phyloP scores from a whole-genome alignment of 1,284 basidiomycete species.

The Cutaneotrichosporon mucoides region DNA sequence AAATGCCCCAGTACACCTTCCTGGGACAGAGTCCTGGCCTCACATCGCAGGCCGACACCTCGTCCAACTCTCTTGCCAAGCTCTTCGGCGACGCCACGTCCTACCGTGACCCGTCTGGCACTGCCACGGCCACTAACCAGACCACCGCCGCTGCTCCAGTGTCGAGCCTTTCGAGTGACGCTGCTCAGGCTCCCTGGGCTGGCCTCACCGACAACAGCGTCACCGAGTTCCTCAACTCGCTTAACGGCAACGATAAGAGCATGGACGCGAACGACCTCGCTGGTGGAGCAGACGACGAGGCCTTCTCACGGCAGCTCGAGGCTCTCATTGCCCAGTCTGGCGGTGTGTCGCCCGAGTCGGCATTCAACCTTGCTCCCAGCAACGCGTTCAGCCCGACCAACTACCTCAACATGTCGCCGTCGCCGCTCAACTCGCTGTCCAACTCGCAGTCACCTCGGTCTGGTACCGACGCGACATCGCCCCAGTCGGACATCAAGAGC shows the following conservation, averaged over 20 bases:
- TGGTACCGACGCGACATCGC: slow-evolving; percentile 16
- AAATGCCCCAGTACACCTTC: slow-evolving; percentile 28
- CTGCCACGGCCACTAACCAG: slow-evolving; percentile 4
- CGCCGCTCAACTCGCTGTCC: slow-evolving; percentile 30
- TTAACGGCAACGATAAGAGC: slow-evolving; percentile 20
- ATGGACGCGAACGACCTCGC: slow-evolving; percentile 8
- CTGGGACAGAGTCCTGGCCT: slow-evolving; percentile 30
- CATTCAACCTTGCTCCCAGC: slow-evolving; percentile 21
- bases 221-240: slow-evolving; percentile 40
- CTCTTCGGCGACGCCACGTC: slow-evolving; percentile 20
- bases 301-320: slow-evolving; percentile 36
- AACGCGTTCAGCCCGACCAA: slow-evolving; percentile 39
- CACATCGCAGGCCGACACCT: slow-evolving; percentile 32
- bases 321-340: slow-evolving; percentile 25
- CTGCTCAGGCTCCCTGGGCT: slow-evolving; percentile 22
- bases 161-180: background rate
- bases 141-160: background rate
- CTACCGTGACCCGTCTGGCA: slow-evolving; percentile 22
- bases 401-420: slow-evolving; percentile 48
- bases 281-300: slow-evolving; percentile 27
- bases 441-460: slow-evolving; percentile 29
- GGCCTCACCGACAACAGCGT: slow-evolving; percentile 32
- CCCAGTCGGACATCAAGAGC: slow-evolving; percentile 18
- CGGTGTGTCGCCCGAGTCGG: slow-evolving; percentile 23
- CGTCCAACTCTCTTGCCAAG: slow-evolving; percentile 20